A percentile compares a stretch with the other conserved stretches of the same genome.
These are phyloP conservation scores for Colletotrichum sp. DNA, from an alignment of 2,329 filamentous ascomycete genomes.

Conservation along the genomic window DNA sequence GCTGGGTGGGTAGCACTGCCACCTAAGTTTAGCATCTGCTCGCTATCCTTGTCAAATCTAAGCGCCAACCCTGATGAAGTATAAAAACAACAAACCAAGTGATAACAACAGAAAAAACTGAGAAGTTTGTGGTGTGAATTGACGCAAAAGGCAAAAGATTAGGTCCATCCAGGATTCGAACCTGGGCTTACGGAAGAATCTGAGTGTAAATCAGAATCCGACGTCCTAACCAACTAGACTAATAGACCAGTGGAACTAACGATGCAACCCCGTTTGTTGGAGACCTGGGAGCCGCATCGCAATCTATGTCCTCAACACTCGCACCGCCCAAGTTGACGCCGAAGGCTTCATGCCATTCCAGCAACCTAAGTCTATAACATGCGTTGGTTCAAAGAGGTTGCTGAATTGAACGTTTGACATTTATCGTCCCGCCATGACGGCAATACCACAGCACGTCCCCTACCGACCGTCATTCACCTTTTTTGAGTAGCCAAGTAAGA, in stretches of 20 bases:
- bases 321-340: neutral
- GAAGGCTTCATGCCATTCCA: accelerated
- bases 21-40: neutral
- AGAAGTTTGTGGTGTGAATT: accelerated
- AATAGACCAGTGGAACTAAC: neutral
- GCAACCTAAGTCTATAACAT: neutral
- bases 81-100: no score
- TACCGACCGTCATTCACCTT: neutral
- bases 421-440: neutral
- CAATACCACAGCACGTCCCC: neutral
- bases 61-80: no score
- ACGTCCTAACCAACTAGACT: slow-evolving; percentile 24
- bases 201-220: slow-evolving; percentile 13
- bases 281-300: accelerated
- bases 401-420: neutral
- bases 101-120: no score
- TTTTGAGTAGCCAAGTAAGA: neutral
- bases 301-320: neutral
- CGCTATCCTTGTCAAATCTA: neutral
- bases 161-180: slow-evolving; percentile 24
- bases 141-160: neutral
- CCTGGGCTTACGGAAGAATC: slow-evolving; percentile 19
- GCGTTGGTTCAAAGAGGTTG: neutral
- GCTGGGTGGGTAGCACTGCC: neutral
- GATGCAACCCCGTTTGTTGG: neutral